Base-by-base conservation (phyloP, 108 stramenopile genomes). In the Cyclostephanos tholiformis region DNA sequence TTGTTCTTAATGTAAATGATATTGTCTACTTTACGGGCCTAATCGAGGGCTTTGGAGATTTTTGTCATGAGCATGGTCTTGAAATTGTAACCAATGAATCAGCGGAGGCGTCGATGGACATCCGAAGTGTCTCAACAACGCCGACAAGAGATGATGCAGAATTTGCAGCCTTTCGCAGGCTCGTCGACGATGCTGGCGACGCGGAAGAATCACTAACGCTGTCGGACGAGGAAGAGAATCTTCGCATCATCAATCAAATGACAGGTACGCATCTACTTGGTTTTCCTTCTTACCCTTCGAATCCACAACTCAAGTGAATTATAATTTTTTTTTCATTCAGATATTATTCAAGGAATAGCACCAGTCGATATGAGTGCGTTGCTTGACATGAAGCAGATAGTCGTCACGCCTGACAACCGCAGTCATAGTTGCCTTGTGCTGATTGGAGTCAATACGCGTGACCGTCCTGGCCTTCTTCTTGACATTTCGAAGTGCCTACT, bases 11-110 rank as follows among this genome's bases (percentile, higher is more conserved):
- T 70, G 89, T 78, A 6, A 87, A 87, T 46, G 92, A 93, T 77
- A 71, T 85, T 53, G 72, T 93, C 13, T 90, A 87, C 76, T 93
- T 93, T 79, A 89, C 89, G 29, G 92, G 92, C 14, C 56, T 87
- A 32, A 79, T 90, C 14, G 92, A 93, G 49, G 76, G 66, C 22
- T 90, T 93, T 74, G 89, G 86, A 23, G 82, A 81, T 8, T 89
- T 93, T 74, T 93, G 92, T 68, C 84, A 89, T 60, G 86, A 85
- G 41, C 86, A 93, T 65, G 92, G 87, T 2, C 71, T 93, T 61
- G 88, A 93, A 66, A 46, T 90, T 8, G 25, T 93, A 12, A 90
- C 92, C 12, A 88, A 87, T 65, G 89, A 89, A 65, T 57, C 56
- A 14, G 6, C 25, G 16, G 56, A 57, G 13, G 56, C 22, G 11